Base-by-base conservation (phyloP, 148 eudicot species). In the Vaccinium corymbosum region DNA sequence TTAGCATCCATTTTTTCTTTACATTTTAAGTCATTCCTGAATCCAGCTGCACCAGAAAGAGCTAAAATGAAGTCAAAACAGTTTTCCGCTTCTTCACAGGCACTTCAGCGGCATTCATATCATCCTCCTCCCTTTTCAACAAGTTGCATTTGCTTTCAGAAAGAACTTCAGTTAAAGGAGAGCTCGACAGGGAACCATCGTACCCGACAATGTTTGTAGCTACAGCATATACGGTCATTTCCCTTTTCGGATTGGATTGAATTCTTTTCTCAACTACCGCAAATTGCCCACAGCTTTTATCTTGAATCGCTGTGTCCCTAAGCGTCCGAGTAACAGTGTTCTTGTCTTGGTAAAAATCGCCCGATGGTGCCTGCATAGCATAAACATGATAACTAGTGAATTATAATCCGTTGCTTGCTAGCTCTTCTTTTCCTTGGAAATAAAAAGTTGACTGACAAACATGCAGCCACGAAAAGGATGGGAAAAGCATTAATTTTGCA, bases 261-360 rank as follows among this genome's bases (percentile, higher is more conserved):
- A 85, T 51, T 82, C 83, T 78, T 38, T 83, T 87, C 81, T 91
- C 87, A 10, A 89, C 86, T 10, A 88, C 73, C 3, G 86, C 84
- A 81, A 83, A 71, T 84, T 88, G 92, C 49, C 93, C 90, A 73
- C 90, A 89, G 42, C 80, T 56, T 59, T 86, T 82, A 81, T 84
- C 90, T 78, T 82, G 68, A 51, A 87, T 78, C 32, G 92, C 88
- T 16, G 81, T 78, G 35, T 89, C 90, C 73, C 72, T 88, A 42
- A 89, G 89, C 75, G 85, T 88, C 88, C 80, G 88, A 77, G 79
- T 71, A 46, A 88, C 88, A 22, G n/a, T 76, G 64, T 88, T 83
- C 50, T 79, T 87, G 25, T 86, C 91, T 74, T 83, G 85, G 85
- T 72, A 62, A 53, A 87, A 72, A 79, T 71, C 80, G 57, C 81